Conservation (phyloP, 768 basidiomycete species). For the Amanita phalloides region DNA sequence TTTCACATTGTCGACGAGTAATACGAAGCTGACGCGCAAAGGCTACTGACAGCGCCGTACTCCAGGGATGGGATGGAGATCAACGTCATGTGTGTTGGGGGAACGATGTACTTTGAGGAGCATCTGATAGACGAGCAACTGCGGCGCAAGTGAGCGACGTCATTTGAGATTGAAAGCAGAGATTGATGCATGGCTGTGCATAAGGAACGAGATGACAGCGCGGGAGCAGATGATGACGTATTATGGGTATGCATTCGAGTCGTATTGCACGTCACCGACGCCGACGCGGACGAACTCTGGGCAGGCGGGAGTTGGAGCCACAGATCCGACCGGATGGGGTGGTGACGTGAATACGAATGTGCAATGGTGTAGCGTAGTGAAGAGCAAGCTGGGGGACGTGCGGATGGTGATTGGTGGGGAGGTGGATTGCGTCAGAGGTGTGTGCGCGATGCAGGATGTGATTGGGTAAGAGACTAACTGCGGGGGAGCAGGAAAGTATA, state of each 20-base stretch:
- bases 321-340: constrained; percentile 51
- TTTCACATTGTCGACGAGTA: constrained; percentile 6
- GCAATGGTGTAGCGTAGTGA: constrained; percentile 86
- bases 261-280: constrained; percentile 60
- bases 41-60: constrained; percentile 38
- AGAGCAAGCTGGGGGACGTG: constrained; percentile 67
- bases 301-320: constrained; percentile 10
- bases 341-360: constrained; percentile 81
- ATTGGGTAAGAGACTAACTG: constrained; percentile 5
- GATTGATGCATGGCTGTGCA: neutral
- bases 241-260: constrained; percentile 86
- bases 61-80: constrained; percentile 70
- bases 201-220: constrained; percentile 56
- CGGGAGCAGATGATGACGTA: constrained; percentile 59
- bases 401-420: constrained; percentile 79
- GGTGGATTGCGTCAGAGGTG: constrained; percentile 83
- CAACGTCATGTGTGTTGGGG: constrained; percentile 70
- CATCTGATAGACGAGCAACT: constrained; percentile 50
- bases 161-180: neutral
- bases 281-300: constrained; percentile 16
- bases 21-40: constrained; percentile 7
- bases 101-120: constrained; percentile 68
- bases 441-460: constrained; percentile 7
- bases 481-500: constrained; percentile 38
- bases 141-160: constrained; percentile 46